Base-by-base conservation (phyloP, 768 basidiomycete genomes). In the Podaxis sp. region DNA sequence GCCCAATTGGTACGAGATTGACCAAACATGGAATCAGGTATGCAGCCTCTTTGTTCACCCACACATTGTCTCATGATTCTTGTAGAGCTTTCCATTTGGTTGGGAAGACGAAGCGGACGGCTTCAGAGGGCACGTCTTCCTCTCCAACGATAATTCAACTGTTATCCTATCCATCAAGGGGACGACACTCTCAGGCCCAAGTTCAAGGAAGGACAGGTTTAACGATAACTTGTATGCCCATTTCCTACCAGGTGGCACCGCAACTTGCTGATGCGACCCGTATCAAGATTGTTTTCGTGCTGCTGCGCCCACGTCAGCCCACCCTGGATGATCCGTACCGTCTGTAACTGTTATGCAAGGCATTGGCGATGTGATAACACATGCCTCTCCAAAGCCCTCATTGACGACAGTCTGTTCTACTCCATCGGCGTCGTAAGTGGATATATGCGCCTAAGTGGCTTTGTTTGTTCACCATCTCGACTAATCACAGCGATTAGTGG, bases 331-430 rank as follows among this genome's bases (percentile, higher is more conserved):
- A 89, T 93, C 71, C 81, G 82, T 38, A 87, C 90, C 2, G 96
- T 97, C 3, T 98, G 96, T 76, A 83, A 92, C 67, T 98, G 96
- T 75, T 95, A 87, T 71, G 77, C 84, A 2, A 78, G 83, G 9
- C 78, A 81, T 37, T 88, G 82, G 80, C 82, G 81, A 40, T 98
- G 96, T 73, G 89, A 93, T 65, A 82, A 86, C 57, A 81, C 82
- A 17, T 98, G 96, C 74, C 77, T 98, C 56, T 87, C 90, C 55
- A 80, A 89, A 51, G 90, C 96, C 2, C 85, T 98, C 40, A 79
- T 94, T 59, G 80, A 92, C 72, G 95, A 98, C 63, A 92, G 89
- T 67, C 75, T 97, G n/a, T 98, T 98, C 76, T 97, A 97, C 72
- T 89, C 90, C 2, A 79, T 90, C 40, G 96, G 94, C 27, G 86